phyloP scores from a whole-genome alignment of 495 filamentous ascomycete genomes.

The Hypoxylon rickii region DNA sequence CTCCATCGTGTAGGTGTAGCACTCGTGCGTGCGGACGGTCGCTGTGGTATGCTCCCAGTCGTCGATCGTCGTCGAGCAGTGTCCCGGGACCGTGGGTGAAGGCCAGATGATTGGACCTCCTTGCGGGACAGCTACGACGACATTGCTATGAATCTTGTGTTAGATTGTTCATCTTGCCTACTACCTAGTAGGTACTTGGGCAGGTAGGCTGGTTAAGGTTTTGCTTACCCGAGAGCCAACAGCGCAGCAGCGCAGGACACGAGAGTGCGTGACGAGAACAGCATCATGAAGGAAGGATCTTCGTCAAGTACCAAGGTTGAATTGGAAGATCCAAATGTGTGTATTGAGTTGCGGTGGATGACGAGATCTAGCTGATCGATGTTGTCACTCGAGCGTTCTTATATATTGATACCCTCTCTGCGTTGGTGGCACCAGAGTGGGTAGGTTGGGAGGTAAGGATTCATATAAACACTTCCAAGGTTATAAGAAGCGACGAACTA shows the following conservation, averaged over 20 bases:
- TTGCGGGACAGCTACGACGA: constrained; percentile 8
- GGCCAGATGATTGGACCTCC: constrained; percentile 5
- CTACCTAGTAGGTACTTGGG: neutral
- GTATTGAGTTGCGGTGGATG: neutral
- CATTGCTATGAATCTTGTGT: constrained; percentile 3
- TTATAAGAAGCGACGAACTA: too few species aligned
- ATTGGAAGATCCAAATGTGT: too few species aligned
- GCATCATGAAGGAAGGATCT: constrained; percentile 13
- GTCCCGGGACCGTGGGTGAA: constrained; percentile 21
- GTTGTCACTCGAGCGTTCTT: too few species aligned
- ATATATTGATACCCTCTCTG: too few species aligned
- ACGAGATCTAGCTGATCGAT: too few species aligned
- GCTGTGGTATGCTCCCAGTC: constrained; percentile 33
- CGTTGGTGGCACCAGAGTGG: too few species aligned
- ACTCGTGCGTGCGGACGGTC: constrained; percentile 26
- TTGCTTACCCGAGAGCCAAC: constrained; percentile 25
- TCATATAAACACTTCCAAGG: too few species aligned
- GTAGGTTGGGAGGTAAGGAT: too few species aligned
- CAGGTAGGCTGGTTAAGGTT: neutral
- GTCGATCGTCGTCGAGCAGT: constrained; percentile 35
- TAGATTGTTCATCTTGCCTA: neutral
- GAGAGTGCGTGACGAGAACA: constrained; percentile 15
- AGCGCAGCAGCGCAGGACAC: constrained; percentile 16
- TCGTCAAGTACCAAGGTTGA: too few species aligned
- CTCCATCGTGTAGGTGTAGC: constrained; percentile 31